Conservation (phyloP, 768 basidiomycete species). For the Phaffia tasmanica region DNA sequence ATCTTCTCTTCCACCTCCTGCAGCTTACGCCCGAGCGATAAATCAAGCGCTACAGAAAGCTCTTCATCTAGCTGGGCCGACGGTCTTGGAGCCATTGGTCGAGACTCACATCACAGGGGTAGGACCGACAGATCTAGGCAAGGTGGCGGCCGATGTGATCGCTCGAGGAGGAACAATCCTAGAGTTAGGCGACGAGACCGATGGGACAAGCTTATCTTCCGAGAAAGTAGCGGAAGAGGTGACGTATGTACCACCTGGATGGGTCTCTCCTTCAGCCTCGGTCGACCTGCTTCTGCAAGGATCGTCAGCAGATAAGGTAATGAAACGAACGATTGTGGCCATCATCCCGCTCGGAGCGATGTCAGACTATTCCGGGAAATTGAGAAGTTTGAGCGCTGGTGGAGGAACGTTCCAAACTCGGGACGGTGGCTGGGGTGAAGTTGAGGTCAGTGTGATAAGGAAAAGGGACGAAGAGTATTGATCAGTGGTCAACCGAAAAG, state of each 20-base stretch:
- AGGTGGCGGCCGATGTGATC: constrained; percentile 70
- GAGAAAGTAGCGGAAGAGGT: constrained; percentile 49
- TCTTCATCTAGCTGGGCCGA: constrained; percentile 54
- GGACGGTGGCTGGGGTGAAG: constrained; percentile 62
- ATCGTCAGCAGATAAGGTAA: constrained; percentile 37
- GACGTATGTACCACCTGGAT: constrained; percentile 62
- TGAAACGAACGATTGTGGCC: constrained; percentile 59
- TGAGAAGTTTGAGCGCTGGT: constrained; percentile 71
- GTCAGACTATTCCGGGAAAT: constrained; percentile 64
- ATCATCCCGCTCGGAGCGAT: constrained; percentile 68
- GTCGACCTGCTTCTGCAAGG: constrained; percentile 32
- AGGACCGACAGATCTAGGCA: constrained; percentile 57
- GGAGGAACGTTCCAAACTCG: constrained; percentile 70
- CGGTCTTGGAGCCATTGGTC: constrained; percentile 69
- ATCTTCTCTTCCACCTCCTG: constrained; percentile 41
- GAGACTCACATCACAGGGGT: constrained; percentile 58
- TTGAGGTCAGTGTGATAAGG: constrained; percentile 46
- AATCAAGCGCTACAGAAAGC: constrained; percentile 50
- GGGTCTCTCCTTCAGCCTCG: constrained; percentile 59
- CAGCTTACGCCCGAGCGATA: constrained; percentile 55
- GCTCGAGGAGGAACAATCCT: constrained; percentile 70
- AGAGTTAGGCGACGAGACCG: constrained; percentile 50
- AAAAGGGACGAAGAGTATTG: constrained; percentile 43
- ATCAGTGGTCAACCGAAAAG: too few relatives aligned
- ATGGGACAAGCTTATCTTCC: constrained; percentile 12